phyloP scores from a whole-genome alignment of 352 stramenopile species.

The Pythium aphanidermatum region DNA sequence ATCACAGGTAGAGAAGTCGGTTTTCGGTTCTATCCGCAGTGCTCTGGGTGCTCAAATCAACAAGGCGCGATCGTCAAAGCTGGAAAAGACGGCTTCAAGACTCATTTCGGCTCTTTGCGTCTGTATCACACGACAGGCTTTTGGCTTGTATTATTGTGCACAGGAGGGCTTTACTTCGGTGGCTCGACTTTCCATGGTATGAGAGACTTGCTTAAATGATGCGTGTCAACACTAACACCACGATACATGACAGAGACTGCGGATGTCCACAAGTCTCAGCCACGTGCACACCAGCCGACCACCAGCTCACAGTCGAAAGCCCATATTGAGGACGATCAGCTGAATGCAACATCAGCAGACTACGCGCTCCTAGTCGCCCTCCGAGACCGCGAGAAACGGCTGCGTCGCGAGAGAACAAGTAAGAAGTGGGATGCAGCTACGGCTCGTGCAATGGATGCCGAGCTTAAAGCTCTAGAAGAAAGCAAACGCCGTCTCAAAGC shows the following conservation, averaged over 20 bases:
- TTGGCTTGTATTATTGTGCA: slow-evolving; percentile 80
- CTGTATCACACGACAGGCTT: slow-evolving; percentile 72
- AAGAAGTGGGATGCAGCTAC: slow-evolving; percentile 9
- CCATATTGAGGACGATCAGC: too few species aligned
- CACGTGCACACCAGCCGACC: too few species aligned
- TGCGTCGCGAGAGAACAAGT: slow-evolving; percentile 35
- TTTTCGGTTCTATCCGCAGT: slow-evolving; percentile 85
- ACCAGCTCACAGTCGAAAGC: too few species aligned
- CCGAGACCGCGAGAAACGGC: slow-evolving; percentile 45
- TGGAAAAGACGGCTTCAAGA: slow-evolving; percentile 53
- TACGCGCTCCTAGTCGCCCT: slow-evolving; percentile 44
- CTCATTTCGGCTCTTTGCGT: slow-evolving; percentile 55
- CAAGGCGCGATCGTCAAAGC: slow-evolving; percentile 59
- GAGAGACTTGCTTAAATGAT: too few species aligned
- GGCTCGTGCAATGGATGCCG: slow-evolving; percentile 35
- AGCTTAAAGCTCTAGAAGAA: slow-evolving; percentile 43
- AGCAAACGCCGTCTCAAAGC: slow-evolving; percentile 58
- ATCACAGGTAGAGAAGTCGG: slow-evolving; percentile 40
- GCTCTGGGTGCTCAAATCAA: slow-evolving; percentile 75
- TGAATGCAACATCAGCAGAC: slow-evolving; percentile 26
- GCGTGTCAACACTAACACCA: too few species aligned
- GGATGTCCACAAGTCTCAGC: slow-evolving; percentile 25
- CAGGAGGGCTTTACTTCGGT: slow-evolving; percentile 62
- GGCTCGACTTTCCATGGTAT: slow-evolving; percentile 52
- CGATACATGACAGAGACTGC: slow-evolving; percentile 51